Percentiles rank a stretch among this genome's conserved stretches.
phyloP scores from a whole-genome alignment of 495 filamentous ascomycete species.

The Jackrogersella multiformis region DNA sequence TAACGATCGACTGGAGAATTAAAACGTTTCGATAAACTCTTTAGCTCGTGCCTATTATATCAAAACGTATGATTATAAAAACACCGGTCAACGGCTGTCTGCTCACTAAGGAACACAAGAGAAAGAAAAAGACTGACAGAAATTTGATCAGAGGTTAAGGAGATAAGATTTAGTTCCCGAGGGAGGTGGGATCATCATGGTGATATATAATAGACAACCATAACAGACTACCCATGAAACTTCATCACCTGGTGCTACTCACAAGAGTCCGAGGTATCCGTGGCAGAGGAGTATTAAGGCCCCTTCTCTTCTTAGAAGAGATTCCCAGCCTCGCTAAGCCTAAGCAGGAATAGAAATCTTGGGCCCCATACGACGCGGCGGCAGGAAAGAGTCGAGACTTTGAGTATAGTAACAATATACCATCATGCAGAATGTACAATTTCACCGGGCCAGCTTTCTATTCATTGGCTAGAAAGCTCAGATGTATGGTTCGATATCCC shows the following conservation, averaged over 20 bases:
- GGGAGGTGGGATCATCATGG: slow-evolving; percentile 3
- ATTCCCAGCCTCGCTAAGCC: background rate
- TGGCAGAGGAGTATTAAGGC: background rate
- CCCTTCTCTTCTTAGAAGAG: slow-evolving; percentile 2
- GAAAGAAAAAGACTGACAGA: slow-evolving; percentile 6
- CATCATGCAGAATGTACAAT: slow-evolving; percentile 1
- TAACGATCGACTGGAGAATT: slow-evolving; percentile 14
- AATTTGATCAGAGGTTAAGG: slow-evolving; percentile 8
- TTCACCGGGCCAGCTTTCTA: background rate
- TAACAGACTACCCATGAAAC: background rate
- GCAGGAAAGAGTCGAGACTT: slow-evolving; percentile 4
- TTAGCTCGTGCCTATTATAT: slow-evolving; percentile 24
- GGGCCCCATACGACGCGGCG: slow-evolving; percentile 3
- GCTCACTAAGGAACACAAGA: slow-evolving; percentile 16
- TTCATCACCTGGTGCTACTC: background rate
- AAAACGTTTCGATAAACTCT: background rate
- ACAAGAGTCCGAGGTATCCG: background rate
- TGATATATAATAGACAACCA: too few species aligned
- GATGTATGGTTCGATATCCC: slow-evolving; percentile 29
- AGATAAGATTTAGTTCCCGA: background rate
- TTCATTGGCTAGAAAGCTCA: slow-evolving; percentile 2
- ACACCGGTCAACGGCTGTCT: slow-evolving; percentile 36
- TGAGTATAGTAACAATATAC: slow-evolving; percentile 3
- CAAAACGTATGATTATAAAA: slow-evolving; percentile 16
- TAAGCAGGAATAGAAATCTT: slow-evolving; percentile 1